phyloP scores from a whole-genome alignment of 352 stramenopile genomes.

The Phytophthora aleatoria region DNA sequence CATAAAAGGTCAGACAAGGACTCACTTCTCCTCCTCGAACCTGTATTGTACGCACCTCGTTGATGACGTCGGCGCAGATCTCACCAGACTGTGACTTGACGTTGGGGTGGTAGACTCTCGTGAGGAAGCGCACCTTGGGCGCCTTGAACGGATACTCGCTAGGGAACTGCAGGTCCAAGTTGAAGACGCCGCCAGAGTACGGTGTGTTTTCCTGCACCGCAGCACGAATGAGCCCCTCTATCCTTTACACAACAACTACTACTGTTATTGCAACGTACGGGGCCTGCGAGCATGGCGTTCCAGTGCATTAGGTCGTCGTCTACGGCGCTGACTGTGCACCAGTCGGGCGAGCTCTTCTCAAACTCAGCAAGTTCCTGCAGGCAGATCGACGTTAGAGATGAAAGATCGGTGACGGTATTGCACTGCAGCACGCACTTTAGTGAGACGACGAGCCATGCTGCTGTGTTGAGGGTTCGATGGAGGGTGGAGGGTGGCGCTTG shows the following conservation, averaged over 20 bases:
- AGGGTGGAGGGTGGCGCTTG: slow-evolving; percentile 9
- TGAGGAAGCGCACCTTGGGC: slow-evolving; percentile 93
- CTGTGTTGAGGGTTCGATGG: neutral
- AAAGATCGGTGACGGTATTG: neutral
- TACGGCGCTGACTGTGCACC: slow-evolving; percentile 86
- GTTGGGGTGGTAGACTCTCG: slow-evolving; percentile 97
- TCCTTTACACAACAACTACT: neutral
- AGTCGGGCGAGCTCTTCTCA: slow-evolving; percentile 90
- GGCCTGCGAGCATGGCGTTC: slow-evolving; percentile 90
- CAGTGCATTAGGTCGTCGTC: slow-evolving; percentile 91
- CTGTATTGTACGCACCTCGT: slow-evolving; percentile 54
- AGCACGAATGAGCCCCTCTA: neutral
- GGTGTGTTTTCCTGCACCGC: slow-evolving; percentile 77
- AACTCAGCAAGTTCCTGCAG: slow-evolving; percentile 86
- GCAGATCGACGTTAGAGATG: slow-evolving; percentile 1
- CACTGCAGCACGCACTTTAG: slow-evolving; percentile 54
- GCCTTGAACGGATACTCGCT: slow-evolving; percentile 97
- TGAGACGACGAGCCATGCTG: slow-evolving; percentile 80
- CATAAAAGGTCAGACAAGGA: neutral
- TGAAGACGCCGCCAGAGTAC: slow-evolving; percentile 92
- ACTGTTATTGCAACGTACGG: slow-evolving; percentile 51
- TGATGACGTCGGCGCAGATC: slow-evolving; percentile 96
- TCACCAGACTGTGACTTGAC: slow-evolving; percentile 96
- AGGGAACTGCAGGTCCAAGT: slow-evolving; percentile 95
- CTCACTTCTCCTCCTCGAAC: neutral